Evolutionary conservation across 1,284 basidiomycete species (phyloP).

Genomic region (Boletus subluridellus): DNA sequence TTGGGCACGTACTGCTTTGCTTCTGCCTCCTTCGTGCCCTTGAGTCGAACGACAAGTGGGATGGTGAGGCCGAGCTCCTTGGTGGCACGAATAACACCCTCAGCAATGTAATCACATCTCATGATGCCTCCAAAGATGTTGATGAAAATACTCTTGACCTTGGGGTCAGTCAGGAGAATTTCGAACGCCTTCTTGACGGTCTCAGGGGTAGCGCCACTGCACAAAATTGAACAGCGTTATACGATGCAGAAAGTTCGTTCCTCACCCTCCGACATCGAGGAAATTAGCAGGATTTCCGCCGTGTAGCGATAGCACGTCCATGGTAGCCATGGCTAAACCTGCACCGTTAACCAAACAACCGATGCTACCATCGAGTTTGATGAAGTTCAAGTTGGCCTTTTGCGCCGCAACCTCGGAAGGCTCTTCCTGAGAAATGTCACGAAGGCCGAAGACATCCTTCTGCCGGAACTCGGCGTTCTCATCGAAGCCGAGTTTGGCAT

Average conservation of each 20-base stretch:
- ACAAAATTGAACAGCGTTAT: constrained; percentile 9
- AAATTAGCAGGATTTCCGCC: constrained; percentile 98
- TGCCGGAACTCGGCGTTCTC: constrained; percentile 99
- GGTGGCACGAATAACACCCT: constrained; percentile 97
- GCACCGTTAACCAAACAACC: constrained; percentile 99
- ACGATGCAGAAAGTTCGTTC: not conserved
- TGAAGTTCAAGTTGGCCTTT: constrained; percentile 95
- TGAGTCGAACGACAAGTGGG: constrained; percentile 90
- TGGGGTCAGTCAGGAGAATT: constrained; percentile 84
- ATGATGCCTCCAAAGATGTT: constrained; percentile 98
- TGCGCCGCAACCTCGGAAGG: constrained; percentile 95
- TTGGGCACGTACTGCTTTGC: constrained; percentile 77
- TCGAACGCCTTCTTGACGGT: constrained; percentile 99
- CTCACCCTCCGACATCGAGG: constrained; percentile 92
- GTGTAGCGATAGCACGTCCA: constrained; percentile 96
- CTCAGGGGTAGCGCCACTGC: constrained; percentile 91
- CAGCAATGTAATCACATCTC: constrained; percentile 96
- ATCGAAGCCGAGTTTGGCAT: constrained; percentile 99
- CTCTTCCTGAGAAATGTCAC: constrained; percentile 95
- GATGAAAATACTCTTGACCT: constrained; percentile 98
- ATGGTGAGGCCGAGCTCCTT: constrained; percentile 85
- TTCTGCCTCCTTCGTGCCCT: constrained; percentile 95
- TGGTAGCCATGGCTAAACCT: constrained; percentile 99
- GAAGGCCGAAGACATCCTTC: constrained; percentile 82
- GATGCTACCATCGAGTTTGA: constrained; percentile 98